Base-by-base conservation (phyloP, 768 basidiomycete species). In the Pisolithus microcarpus region DNA sequence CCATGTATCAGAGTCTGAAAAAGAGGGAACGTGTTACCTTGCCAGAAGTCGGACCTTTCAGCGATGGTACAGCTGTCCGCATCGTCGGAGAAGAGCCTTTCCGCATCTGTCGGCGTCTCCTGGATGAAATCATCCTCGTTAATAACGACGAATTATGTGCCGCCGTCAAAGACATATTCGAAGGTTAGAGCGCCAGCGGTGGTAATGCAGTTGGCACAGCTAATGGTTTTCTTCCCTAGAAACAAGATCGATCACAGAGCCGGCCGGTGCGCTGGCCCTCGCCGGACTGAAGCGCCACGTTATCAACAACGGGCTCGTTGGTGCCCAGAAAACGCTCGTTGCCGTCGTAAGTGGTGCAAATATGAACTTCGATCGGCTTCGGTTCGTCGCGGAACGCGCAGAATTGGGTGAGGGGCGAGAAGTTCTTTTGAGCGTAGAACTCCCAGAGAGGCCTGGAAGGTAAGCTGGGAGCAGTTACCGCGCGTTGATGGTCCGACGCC, bases 331-430 rank as follows among this genome's bases (percentile, higher is more conserved):
- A 71, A 84, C 80, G 51, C 95, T 94, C 56, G 94, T 97, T 28
- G 93, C 81, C 5, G 83, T 97, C 48, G 72, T 98, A 56, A 94
- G 91, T 61, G 96, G 96, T 19, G 96, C 95, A 16, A 98, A 99
- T 70, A 96, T 99, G 91, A 98, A 99, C 71, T 99, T 99, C 68
- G 90, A 92, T 62, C 82, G 95, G 39, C 69, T 99, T 43, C 82
- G 96, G 9, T 99, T 98, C 64, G 94, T 99, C n/a, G 89, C 96
- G 18, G 96, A 99, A 66, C 92, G 96, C 51, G 96, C 96, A 3
- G 93, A 97, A 67, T 76, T 98, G 18, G 96, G 96, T 55, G 96
- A 99, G 68, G 87, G 95, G 10, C 79, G 87, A 48, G 96, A 99
- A 70, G 96, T 88, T 0, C 75, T 98, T 43, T 76, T 98, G 57